Conservation (phyloP, 345 rosid genomes). For the Pistacia atlantica region DNA sequence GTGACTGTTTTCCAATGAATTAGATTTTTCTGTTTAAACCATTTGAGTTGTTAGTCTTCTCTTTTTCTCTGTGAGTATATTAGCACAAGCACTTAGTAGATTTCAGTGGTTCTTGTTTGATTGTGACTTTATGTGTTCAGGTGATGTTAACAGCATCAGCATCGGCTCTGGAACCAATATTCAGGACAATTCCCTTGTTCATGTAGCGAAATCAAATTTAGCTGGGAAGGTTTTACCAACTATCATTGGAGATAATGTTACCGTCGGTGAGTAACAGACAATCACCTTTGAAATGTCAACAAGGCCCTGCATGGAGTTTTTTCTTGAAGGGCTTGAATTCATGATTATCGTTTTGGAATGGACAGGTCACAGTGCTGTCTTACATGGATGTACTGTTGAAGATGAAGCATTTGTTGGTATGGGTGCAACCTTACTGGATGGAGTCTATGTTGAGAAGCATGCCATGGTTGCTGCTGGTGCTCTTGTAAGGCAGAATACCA, state of each 20-base stretch:
- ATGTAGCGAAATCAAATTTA: slow-evolving; percentile 82
- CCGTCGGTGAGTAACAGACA: slow-evolving; percentile 51
- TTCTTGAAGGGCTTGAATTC: slow-evolving; percentile 12
- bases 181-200: slow-evolving; percentile 80
- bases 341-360: slow-evolving; percentile 17
- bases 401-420: slow-evolving; percentile 85
- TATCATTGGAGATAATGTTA: slow-evolving; percentile 76
- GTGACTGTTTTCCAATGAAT: neutral
- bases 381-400: slow-evolving; percentile 89
- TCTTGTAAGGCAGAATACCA: slow-evolving; percentile 86
- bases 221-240: slow-evolving; percentile 82
- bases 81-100: neutral
- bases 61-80: neutral
- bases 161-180: slow-evolving; percentile 81
- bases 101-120: slow-evolving; percentile 5
- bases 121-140: slow-evolving; percentile 31
- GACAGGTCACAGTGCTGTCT: slow-evolving; percentile 82
- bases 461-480: slow-evolving; percentile 94
- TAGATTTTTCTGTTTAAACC: neutral
- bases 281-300: neutral
- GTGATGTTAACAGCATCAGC: slow-evolving; percentile 74
- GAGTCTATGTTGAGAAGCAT: slow-evolving; percentile 84
- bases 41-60: neutral
- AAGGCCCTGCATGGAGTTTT: neutral
- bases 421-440: slow-evolving; percentile 85